Conservation (phyloP, 768 basidiomycete species). For the Hypholoma sublateritium region DNA sequence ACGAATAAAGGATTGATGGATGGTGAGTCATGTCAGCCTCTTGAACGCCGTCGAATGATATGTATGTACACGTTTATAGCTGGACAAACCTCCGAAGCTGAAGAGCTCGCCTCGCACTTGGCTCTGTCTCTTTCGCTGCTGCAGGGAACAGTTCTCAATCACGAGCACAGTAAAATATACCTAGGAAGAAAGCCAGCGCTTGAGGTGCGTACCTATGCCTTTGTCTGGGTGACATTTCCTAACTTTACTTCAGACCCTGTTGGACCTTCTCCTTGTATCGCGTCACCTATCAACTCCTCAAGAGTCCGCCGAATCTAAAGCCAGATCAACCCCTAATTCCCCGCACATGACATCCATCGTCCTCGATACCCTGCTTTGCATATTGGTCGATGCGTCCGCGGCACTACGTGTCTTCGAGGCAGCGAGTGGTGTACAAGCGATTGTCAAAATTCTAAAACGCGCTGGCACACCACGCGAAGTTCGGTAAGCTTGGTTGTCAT, state of each 20-base stretch:
- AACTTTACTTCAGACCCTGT: conserved; percentile 52
- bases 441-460: conserved; percentile 88
- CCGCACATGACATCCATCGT: conserved; percentile 67
- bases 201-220: conserved; percentile 47
- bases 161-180: conserved; percentile 63
- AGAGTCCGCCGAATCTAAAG: conserved; percentile 23
- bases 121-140: conserved; percentile 63
- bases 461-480: conserved; percentile 86
- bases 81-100: conserved; percentile 48
- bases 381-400: conserved; percentile 82
- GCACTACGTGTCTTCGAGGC: conserved; percentile 81
- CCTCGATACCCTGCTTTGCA: conserved; percentile 82
- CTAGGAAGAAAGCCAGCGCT: conserved; percentile 67
- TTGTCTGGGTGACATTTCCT: not conserved
- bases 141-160: conserved; percentile 76
- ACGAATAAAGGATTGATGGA: conserved; percentile 46
- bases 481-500: conserved; percentile 48
- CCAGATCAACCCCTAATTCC: conserved; percentile 17
- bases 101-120: conserved; percentile 50
- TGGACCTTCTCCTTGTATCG: conserved; percentile 69
- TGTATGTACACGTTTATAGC: conserved; percentile 9
- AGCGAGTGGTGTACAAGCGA: conserved; percentile 70
- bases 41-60: conserved; percentile 4
- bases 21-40: conserved; percentile 28
- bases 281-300: conserved; percentile 52